Percentiles rank a stretch among this genome's conserved stretches.
Conservation (phyloP, 495 filamentous ascomycete species). For the Hypomontagnella monticulosa region DNA sequence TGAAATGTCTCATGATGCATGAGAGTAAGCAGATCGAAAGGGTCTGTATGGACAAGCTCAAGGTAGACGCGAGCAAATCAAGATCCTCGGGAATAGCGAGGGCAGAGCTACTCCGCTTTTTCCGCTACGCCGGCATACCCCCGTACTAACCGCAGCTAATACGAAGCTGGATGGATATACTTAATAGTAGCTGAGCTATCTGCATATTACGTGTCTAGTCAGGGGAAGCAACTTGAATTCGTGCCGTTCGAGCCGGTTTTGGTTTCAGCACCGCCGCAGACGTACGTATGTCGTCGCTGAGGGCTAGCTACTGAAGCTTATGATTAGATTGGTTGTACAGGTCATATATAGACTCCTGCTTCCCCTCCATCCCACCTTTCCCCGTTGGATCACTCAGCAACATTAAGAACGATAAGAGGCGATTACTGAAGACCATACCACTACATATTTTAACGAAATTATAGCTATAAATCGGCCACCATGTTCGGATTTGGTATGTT, state of each 20-base stretch:
- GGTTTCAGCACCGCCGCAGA: constrained; percentile 30
- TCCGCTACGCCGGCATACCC: constrained; percentile 22
- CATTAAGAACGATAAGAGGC: constrained; percentile 10
- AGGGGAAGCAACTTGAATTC: constrained; percentile 3
- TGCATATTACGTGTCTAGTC: constrained; percentile 30
- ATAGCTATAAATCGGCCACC: constrained; percentile 28
- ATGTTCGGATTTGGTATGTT: constrained; percentile 56
- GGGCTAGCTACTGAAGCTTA: constrained; percentile 21
- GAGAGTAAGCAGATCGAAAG: constrained; percentile 3
- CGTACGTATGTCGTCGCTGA: constrained; percentile 30
- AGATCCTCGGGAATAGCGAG: constrained; percentile 23
- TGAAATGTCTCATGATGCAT: constrained; percentile 14
- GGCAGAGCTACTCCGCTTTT: constrained; percentile 24
- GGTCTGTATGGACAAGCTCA: constrained; percentile 5
- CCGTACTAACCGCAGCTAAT: constrained; percentile 9
- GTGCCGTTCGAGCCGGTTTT: constrained; percentile 32
- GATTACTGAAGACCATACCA: constrained; percentile 2
- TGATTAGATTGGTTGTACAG: background rate
- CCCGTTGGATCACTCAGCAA: background rate
- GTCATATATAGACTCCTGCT: constrained; percentile 9
- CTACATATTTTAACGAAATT: background rate
- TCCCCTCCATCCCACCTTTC: constrained; percentile 1
- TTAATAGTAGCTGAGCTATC: background rate
- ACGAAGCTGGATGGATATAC: constrained; percentile 16
- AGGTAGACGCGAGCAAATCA: constrained; percentile 15